Evolutionary conservation across 2,329 filamentous ascomycete genomes (phyloP), one percentile per base, ranked within the genome.

Genomic region (Cercospora janseana): DNA sequence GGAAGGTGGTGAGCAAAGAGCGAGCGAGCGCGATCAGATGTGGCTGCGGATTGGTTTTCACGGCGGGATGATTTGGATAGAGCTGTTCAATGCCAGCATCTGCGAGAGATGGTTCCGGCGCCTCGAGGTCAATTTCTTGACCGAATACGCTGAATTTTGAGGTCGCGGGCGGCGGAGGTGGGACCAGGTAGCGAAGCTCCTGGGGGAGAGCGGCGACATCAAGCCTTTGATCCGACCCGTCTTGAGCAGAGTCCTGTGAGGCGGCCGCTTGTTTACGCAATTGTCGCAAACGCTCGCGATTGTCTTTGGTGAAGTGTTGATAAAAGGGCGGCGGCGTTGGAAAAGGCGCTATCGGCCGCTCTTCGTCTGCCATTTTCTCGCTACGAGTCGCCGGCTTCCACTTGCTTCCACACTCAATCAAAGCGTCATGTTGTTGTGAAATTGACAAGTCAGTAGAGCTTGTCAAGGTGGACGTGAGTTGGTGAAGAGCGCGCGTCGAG

Each of bases 241-340:
- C 52, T 12, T 42, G 38, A 6, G 12, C 52, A 20, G 40, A 48
- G 6, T 59, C 44, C 15, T 68, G 63, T 27, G 68, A 60, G 24
- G 46, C 37, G 15, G 35, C 28, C 6, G 34, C 37, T 52, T 48
- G 60, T 54, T 60, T 61, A 45, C 63, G 64, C 4, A 61, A 49
- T 13, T 62, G 59, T 23, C 55, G 56, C 18, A 87, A 70, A 40
- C 81, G 81, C 10, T 80, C 71, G 45, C 88, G 63, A 64, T 92
- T 94, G 21, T 86, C 81, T 3, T 82, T 69, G 0, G 88, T 95
- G 71, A 97, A 97, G 67, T 87, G 79, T 60, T 86, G 85, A 83
- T 88, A 97, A 72, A 96, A 95, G 1, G 86, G 84, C 20, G 93
- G 93, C 20, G 93, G 93, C 45, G 86, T 82, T 18, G 93, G 92